Conservation (phyloP, 164 flowering plant genomes). For the Vitis amurensis region DNA sequence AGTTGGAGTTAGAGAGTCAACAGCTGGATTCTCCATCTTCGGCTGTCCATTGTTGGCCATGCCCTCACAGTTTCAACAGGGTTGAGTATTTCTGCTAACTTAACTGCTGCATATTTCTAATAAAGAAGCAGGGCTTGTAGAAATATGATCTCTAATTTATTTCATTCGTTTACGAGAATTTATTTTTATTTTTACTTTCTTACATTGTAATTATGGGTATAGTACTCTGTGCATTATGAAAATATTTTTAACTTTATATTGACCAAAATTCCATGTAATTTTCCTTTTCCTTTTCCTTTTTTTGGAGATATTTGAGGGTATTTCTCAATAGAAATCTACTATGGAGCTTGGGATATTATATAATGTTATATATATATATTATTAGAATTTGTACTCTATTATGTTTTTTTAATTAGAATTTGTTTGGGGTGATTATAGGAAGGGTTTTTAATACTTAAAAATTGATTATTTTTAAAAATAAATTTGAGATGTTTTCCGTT, state of each 20-base stretch:
- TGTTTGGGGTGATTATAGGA: too few relatives aligned
- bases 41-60: slow-evolving; percentile 46
- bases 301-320: not conserved
- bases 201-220: not conserved
- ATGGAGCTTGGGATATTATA: too few relatives aligned
- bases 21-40: slow-evolving; percentile 48
- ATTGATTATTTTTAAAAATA: too few relatives aligned
- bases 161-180: not conserved
- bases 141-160: not conserved
- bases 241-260: too few relatives aligned
- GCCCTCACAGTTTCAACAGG: slow-evolving; percentile 49
- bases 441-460: too few relatives aligned
- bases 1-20: slow-evolving; percentile 37
- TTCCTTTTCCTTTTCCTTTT: slow-evolving; percentile 5
- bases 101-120: not conserved
- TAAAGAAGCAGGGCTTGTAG: not conserved
- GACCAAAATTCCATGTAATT: slow-evolving; percentile 1
- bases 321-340: too few relatives aligned
- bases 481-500: too few relatives aligned
- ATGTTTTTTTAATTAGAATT: too few relatives aligned
- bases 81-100: slow-evolving; percentile 22
- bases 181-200: not conserved
- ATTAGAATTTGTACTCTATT: too few relatives aligned
- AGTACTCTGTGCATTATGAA: too few relatives aligned
- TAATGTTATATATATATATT: too few relatives aligned